Evolutionary conservation across 1,284 basidiomycete genomes (phyloP).

Genomic region (Ganoderma meredithae): DNA sequence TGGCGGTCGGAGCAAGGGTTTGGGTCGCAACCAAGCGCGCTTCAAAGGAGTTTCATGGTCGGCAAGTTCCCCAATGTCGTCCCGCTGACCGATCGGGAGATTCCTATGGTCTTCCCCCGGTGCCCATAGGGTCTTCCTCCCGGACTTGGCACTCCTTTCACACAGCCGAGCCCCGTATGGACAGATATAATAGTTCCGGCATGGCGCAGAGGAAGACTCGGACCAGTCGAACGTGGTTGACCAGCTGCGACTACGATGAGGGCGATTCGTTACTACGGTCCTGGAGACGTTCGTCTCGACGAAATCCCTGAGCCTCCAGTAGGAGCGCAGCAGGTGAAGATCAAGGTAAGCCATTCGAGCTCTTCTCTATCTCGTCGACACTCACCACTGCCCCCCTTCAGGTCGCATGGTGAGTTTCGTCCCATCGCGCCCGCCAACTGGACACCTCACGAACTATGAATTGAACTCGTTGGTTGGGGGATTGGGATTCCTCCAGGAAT

Average conservation of each 20-base stretch:
- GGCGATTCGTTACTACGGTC: conserved; percentile 44
- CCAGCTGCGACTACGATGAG: conserved; percentile 31
- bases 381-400: background rate
- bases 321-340: conserved; percentile 36
- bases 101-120: background rate
- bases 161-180: background rate
- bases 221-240: background rate
- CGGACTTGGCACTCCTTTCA: background rate
- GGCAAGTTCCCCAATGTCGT: conserved; percentile 33
- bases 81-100: background rate
- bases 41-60: background rate
- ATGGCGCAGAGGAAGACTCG: background rate
- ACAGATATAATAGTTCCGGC: background rate
- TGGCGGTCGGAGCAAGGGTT: too few relatives aligned
- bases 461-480: background rate
- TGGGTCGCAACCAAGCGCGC: too few relatives aligned
- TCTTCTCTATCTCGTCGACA: background rate
- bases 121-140: background rate
- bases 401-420: conserved; percentile 28
- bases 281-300: conserved; percentile 43
- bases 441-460: background rate
- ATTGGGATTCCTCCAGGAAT: conserved; percentile 7
- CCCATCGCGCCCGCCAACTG: too few relatives aligned
- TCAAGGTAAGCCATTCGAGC: conserved; percentile 37
- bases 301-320: conserved; percentile 39